phyloP scores from a whole-genome alignment of 192 early-diverging fungal genomes.

The Entrophospora sp. region DNA sequence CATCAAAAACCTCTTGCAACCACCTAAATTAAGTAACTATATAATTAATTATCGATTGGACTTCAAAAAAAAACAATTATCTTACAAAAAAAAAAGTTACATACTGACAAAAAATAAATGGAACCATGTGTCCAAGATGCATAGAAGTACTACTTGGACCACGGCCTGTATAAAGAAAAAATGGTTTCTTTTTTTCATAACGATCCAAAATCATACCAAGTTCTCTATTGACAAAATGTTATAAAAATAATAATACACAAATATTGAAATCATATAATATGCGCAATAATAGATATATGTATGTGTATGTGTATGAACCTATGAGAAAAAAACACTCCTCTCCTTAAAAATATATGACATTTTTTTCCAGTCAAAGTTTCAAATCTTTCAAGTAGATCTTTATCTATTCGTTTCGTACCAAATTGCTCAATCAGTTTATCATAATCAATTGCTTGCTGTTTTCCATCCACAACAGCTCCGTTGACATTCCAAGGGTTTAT shows the following conservation, averaged over 20 bases:
- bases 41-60: not conserved
- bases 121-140: slow-evolving; percentile 96
- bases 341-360: slow-evolving; percentile 76
- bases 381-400: slow-evolving; percentile 67
- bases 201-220: slow-evolving; percentile 76
- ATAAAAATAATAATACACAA: not conserved
- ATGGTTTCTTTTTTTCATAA: slow-evolving; percentile 93
- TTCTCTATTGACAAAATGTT: slow-evolving; percentile 44
- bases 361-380: slow-evolving; percentile 74
- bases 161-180: slow-evolving; percentile 96
- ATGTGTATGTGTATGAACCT: slow-evolving; percentile 37
- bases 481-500: slow-evolving; percentile 93
- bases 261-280: not conserved
- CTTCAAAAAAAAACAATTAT: not conserved
- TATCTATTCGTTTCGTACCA: slow-evolving; percentile 75
- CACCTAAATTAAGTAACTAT: slow-evolving; percentile 40
- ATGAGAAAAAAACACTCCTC: slow-evolving; percentile 94
- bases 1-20: slow-evolving; percentile 94
- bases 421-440: slow-evolving; percentile 80
- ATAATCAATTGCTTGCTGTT: slow-evolving; percentile 84
- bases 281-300: not conserved
- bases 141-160: slow-evolving; percentile 86
- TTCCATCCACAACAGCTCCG: slow-evolving; percentile 84
- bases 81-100: not conserved
- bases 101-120: slow-evolving; percentile 93